Evolutionary conservation across 2,329 filamentous ascomycete genomes (phyloP).

Genomic region (Rutstroemia sydowiana): DNA sequence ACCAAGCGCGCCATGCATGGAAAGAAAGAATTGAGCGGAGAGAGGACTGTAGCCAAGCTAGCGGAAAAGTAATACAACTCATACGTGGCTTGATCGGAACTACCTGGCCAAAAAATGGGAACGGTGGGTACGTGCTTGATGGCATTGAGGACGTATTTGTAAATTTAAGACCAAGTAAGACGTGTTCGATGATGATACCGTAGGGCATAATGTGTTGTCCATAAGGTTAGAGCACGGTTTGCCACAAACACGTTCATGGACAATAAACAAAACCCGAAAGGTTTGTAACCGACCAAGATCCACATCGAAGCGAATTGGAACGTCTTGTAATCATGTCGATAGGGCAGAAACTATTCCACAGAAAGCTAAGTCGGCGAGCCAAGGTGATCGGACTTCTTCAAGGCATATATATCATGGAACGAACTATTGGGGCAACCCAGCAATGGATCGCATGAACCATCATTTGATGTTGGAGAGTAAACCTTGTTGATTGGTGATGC

Average conservation of each 20-base stretch:
- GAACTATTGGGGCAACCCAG: conserved; percentile 8
- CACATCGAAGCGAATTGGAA: conserved; percentile 2
- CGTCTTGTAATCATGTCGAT: background rate
- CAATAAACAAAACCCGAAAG: conserved; percentile 4
- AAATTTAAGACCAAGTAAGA: background rate
- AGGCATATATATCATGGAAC: conserved; percentile 2
- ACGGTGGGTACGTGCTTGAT: conserved; percentile 9
- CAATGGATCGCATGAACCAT: conserved; percentile 4
- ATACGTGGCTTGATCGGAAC: conserved; percentile 6
- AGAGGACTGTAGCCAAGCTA: background rate
- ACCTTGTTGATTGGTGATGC: background rate
- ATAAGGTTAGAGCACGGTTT: background rate
- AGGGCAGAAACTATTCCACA: conserved; percentile 2
- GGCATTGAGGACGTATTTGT: background rate
- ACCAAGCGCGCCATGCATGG: background rate
- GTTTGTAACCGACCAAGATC: background rate
- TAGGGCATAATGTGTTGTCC: conserved; percentile 5
- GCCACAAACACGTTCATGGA: conserved; percentile 6
- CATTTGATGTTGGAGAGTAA: background rate
- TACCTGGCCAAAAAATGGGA: conserved; percentile 1
- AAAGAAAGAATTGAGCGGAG: background rate
- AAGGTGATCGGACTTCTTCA: background rate
- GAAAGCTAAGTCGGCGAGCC: background rate
- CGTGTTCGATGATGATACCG: conserved; percentile 5
- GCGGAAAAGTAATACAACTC: background rate